Conservation (phyloP, 345 rosid genomes). For the Citrus hindsii region DNA sequence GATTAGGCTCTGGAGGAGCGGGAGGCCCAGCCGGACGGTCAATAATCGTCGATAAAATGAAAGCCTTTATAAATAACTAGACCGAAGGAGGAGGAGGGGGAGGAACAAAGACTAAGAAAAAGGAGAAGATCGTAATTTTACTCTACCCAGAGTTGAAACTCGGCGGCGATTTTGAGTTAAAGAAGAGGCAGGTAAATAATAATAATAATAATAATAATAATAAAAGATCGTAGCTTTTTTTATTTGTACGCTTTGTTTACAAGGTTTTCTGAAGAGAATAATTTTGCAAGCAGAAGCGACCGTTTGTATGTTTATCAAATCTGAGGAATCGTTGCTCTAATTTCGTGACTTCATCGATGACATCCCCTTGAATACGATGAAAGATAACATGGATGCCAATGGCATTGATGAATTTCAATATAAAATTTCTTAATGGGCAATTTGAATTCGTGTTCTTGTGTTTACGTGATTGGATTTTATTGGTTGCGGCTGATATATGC, state of each 20-base stretch:
- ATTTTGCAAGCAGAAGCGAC: not conserved
- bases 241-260: conserved; percentile 30
- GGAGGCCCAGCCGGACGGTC: conserved; percentile 11
- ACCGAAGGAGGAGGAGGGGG: not conserved
- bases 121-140: not conserved
- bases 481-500: not conserved
- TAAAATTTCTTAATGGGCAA: conserved; percentile 1
- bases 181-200: not conserved
- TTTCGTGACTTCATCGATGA: not conserved
- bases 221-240: conserved; percentile 31
- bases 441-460: not conserved
- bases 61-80: not conserved
- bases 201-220: conserved; percentile 20
- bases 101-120: not conserved
- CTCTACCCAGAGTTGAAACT: not conserved
- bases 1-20: conserved; percentile 4
- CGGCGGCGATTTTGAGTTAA: conserved; percentile 6
- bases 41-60: not conserved
- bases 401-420: conserved; percentile 12
- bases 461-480: conserved; percentile 21
- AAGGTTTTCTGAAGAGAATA: not conserved
- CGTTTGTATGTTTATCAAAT: too few species aligned
- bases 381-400: not conserved
- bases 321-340: not conserved
- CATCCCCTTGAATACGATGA: not conserved